These are phyloP conservation scores for Quercus agrifolia DNA, from an alignment of 306 rosid species.

Conservation along the genomic window DNA sequence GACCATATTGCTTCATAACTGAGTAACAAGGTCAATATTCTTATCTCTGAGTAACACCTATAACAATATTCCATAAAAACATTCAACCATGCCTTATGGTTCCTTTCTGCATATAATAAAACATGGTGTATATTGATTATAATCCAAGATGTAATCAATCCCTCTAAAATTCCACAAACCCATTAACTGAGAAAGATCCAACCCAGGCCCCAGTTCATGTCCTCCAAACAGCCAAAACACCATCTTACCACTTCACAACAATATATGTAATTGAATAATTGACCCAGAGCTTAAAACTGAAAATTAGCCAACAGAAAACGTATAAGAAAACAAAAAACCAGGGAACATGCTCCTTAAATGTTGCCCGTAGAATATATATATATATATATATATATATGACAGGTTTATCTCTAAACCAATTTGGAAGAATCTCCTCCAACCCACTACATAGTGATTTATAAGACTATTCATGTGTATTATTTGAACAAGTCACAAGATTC, in stretches of 20 bases:
- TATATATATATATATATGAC: too few relatives aligned
- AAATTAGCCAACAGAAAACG: not conserved
- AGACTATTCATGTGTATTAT: too few relatives aligned
- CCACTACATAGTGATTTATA: too few relatives aligned
- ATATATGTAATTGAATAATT: not conserved
- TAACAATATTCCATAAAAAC: not conserved
- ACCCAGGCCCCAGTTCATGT: not conserved
- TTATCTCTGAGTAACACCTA: not conserved
- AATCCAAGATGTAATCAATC: not conserved
- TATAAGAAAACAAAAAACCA: not conserved
- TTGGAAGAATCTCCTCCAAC: too few relatives aligned
- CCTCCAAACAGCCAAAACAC: not conserved
- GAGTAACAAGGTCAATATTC: not conserved
- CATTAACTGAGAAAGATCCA: not conserved
- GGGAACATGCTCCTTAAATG: not conserved
- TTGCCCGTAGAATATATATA: too few relatives aligned
- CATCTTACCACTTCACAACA: not conserved
- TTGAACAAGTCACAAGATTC: too few relatives aligned
- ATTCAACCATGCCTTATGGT: not conserved
- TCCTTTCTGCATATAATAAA: not conserved
- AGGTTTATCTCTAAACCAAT: too few relatives aligned
- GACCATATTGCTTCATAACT: not conserved
- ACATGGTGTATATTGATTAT: too few relatives aligned
- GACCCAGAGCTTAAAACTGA: not conserved
- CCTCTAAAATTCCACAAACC: not conserved